These are phyloP conservation scores for Streptanthus diversifolius DNA, from an alignment of 345 rosid genomes.

Conservation along the genomic window DNA sequence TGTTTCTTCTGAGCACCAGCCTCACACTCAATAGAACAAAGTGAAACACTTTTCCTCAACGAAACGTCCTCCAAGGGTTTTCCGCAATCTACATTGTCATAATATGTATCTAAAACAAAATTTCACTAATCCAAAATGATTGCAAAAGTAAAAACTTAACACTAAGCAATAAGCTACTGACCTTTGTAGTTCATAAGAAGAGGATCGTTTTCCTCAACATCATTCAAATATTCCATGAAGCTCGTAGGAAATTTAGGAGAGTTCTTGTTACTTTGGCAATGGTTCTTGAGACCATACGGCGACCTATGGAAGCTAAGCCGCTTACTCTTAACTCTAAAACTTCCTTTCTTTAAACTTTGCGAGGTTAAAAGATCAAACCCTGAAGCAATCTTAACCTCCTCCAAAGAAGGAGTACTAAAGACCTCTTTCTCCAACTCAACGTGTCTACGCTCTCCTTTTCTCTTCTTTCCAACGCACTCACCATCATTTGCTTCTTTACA, in stretches of 20 bases:
- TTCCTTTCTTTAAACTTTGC: conserved; percentile 36
- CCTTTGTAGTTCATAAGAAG: conserved; percentile 25
- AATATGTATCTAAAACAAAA: neutral
- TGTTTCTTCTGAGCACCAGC: conserved; percentile 22
- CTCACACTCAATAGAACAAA: conserved; percentile 24
- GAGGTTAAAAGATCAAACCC: conserved; percentile 23
- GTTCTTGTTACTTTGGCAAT: conserved; percentile 32
- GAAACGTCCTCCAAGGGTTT: neutral
- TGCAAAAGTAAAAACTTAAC: neutral
- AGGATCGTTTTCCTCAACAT: conserved; percentile 23
- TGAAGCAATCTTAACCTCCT: conserved; percentile 20
- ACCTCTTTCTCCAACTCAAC: conserved; percentile 24
- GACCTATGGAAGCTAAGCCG: conserved; percentile 23
- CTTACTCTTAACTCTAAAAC: conserved; percentile 36
- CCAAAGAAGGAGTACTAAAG: conserved; percentile 21
- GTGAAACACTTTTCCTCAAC: conserved; percentile 20
- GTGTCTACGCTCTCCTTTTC: neutral
- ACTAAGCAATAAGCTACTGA: conserved; percentile 16
- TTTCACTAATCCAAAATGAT: neutral
- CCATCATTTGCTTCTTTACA: conserved; percentile 9
- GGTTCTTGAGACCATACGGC: conserved; percentile 40
- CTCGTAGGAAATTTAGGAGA: conserved; percentile 30
- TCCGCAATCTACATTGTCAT: neutral
- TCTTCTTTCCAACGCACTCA: neutral
- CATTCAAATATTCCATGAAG: conserved; percentile 26